Base-by-base conservation (phyloP, 352 stramenopile genomes). In the Globisporangium paroecandrum region DNA sequence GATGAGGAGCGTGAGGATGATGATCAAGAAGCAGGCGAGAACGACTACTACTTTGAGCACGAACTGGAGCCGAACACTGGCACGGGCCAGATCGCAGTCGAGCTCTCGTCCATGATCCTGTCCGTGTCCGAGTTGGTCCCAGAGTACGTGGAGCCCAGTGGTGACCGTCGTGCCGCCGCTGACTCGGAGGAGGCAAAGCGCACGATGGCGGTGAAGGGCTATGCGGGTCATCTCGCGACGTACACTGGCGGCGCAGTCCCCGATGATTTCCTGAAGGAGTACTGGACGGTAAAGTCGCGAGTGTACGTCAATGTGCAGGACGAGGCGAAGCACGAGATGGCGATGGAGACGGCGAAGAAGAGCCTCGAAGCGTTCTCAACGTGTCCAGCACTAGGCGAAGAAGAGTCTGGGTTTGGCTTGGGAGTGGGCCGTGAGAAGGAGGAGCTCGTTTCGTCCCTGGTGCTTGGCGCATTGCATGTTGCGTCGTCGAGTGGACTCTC, bases 241-340 rank as follows among this genome's bases (percentile, higher is more conserved):
- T 68, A 72, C 25, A 90, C 75, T 36, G 70, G 69, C 62, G 83
- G 82, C 0, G 74, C 79, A 3, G 65, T 71, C 5, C 81, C 83
- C 1, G 84, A 94, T 34, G 82, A 91, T 54, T 93, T 94, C 60
- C 60, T 93, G 34, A 82, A 83, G 20, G 83, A 91, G 18, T 90
- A 87, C 59, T 94, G 86, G 86, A 64, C 61, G 10, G 82, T 94
- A 1, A 94, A 84, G 51, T 83, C 76, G 2, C 69, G 82, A 20
- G 66, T 57, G 34, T 60, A 41, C 82, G 85, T 70, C 56, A 67
- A 4, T 32, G 2, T 74, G 22, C 22, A 55, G 25, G 60, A 71
- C n/a, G 71, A 69, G 7, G 58, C 20, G 5, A 54, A 72, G 67
- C 57, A 77, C 76, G 67, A 72, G 32, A 18, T 63, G 13, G 54